These are phyloP conservation scores for Diplodia mutila DNA, from an alignment of 2,329 filamentous ascomycete species.

Conservation along the genomic window DNA sequence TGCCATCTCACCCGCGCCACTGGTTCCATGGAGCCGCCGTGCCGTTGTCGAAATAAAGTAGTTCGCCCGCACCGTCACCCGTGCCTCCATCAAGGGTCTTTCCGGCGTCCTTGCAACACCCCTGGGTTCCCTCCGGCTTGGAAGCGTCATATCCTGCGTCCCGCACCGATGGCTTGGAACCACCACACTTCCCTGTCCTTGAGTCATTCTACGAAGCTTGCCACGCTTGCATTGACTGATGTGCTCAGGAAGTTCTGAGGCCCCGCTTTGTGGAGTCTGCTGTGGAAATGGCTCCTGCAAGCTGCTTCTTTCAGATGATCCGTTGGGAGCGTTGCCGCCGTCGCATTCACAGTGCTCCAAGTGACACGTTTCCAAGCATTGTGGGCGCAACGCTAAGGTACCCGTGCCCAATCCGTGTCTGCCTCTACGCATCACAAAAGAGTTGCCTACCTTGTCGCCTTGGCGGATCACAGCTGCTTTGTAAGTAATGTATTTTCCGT, in stretches of 20 bases:
- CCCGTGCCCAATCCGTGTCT: no score
- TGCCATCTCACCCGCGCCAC: neutral
- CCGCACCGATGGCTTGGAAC: neutral
- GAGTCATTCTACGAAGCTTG: neutral
- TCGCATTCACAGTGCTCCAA: neutral
- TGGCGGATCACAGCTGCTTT: no score
- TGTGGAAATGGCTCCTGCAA: neutral
- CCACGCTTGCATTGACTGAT: neutral
- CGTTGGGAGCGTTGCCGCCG: neutral
- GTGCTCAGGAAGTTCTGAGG: neutral
- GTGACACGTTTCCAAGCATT: no score
- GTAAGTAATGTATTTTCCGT: no score
- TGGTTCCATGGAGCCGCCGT: neutral
- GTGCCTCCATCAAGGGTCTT: neutral
- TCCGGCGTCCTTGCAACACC: constrained; percentile 8
- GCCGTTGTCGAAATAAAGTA: constrained; percentile 19
- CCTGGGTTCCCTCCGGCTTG: constrained; percentile 3
- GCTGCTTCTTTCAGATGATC: neutral
- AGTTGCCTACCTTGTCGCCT: no score
- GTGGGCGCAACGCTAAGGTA: no score
- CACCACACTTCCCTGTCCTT: neutral
- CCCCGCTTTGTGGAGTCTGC: neutral
- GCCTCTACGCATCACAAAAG: no score
- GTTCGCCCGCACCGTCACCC: constrained; percentile 2
- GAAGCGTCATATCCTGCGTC: constrained; percentile 6